These are phyloP conservation scores for Bondarzewia mesenterica DNA, from an alignment of 1,284 basidiomycete species.

Conservation along the genomic window DNA sequence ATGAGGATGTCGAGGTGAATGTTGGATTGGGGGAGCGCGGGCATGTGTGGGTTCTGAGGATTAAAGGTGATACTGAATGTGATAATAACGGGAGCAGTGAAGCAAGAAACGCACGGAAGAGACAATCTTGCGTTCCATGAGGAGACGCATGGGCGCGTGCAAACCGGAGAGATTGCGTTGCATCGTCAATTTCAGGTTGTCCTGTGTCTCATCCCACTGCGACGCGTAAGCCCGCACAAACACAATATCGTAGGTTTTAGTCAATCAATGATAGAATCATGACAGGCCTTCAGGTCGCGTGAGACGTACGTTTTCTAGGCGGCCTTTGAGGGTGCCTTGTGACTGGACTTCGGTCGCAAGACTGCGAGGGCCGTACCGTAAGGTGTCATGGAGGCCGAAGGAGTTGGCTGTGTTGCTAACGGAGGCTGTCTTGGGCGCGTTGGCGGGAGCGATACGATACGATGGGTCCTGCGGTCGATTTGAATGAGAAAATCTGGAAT, in stretches of 20 bases:
- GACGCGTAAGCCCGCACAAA: slow-evolving; percentile 6
- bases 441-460: slow-evolving; percentile 57
- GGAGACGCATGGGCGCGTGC: slow-evolving; percentile 78
- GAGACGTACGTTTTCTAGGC: slow-evolving; percentile 61
- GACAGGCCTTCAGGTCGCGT: no score
- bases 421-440: slow-evolving; percentile 51
- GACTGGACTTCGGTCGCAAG: slow-evolving; percentile 63
- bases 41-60: slow-evolving; percentile 53
- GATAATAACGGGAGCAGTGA: slow-evolving; percentile 8
- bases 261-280: not conserved
- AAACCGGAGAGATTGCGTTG: slow-evolving; percentile 83
- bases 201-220: slow-evolving; percentile 92
- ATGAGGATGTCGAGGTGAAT: slow-evolving; percentile 85
- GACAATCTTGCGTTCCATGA: slow-evolving; percentile 94
- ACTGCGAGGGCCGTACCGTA: slow-evolving; percentile 68
- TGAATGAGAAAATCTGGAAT: not conserved
- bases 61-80: not conserved
- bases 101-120: slow-evolving; percentile 43
- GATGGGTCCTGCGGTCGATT: slow-evolving; percentile 44
- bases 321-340: slow-evolving; percentile 44
- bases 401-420: slow-evolving; percentile 61
- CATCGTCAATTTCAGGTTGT: slow-evolving; percentile 79
- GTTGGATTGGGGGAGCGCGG: slow-evolving; percentile 61
- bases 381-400: slow-evolving; percentile 73
- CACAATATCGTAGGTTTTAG: not conserved